Evolutionary conservation across 768 basidiomycete species (phyloP), one percentile per base, ranked within the genome.

Genomic region (Termitomyces sp.): DNA sequence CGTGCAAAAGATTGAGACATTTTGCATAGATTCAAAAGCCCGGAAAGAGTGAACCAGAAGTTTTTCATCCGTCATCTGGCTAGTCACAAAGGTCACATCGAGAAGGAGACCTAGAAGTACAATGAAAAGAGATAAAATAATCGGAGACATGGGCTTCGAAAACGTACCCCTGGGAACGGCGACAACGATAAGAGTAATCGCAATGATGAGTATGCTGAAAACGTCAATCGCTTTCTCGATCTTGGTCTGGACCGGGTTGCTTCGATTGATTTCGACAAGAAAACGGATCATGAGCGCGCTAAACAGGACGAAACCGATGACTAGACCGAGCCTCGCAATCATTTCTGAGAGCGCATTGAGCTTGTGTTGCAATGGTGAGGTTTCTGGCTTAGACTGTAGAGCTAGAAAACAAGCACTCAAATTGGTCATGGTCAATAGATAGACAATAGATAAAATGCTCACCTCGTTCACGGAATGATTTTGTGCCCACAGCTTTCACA

Each of bases 21-120:
- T 96, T 20, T 91, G 95, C 96, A 98, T 98, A 0, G 94, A 98
- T 75, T 99, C 97, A 73, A 95, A 98, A 16, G 94, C 94, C 6
- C 91, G 91, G 40, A 98, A 83, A 4, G 97, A 92, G 56, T 95
- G 94, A 33, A 98, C 96, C 43, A 98, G 85, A 0, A 98, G 78
- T 54, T 96, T 97, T 71, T 94, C 90, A 66, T 87, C 82, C 8
- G 95, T 91, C 97, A 98, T 98, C 16, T 94, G 87, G 65, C 91
- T 94, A 48, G 95, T 98, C 0, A 95, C 97, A 68, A 98, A 99
- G 1, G 94, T 96, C 51, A 98, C 94, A 43, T 95, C 95, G 54
- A 98, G 80, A 4, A 96, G 96, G 3, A 98, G 78, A 68, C 95
- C 91, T 90, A 35, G 12, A 35, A 12, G 33, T 35, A 35, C 4